Evolutionary conservation across 1,284 basidiomycete species (phyloP), one percentile per base, ranked within the genome.

Genomic region (Cryptococcus depauperatus): DNA sequence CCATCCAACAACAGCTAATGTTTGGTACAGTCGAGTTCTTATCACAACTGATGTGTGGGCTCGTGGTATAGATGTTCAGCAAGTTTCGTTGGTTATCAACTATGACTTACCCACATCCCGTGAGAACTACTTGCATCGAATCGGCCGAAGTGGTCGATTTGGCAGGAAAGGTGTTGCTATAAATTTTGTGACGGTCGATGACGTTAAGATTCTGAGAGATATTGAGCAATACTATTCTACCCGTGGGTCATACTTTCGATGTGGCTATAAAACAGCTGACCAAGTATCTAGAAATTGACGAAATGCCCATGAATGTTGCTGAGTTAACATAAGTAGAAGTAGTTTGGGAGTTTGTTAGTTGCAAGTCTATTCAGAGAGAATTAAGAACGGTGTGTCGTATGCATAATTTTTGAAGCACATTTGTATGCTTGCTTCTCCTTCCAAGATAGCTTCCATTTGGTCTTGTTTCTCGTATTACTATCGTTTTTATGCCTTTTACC

Each of bases 1-100:
- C n/a, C n/a, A 13, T 39, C 21, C 34, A 1, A 43, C 14, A 6
- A 13, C 16, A n/a, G 29, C 11, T 16, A 19, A 21, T 27, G 25
- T 18, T 14, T 11, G 27, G 25, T 13, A 13, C 38, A 90, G 85
- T 42, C 87, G 90, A 60, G 91, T 95, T 19, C 76, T 96, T 46
- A 96, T 97, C 61, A 95, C 91, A 9, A 95, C 90, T 27, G 95
- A 98, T 70, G 89, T 98, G 35, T 96, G 91, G 92, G 92, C 95
- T 23, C 84, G 95, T 64, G 95, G 95, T 59, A 93, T 98, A 64
- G 95, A 98, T 68, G 92, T 99, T 8, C 90, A 96, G 65, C 92
- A 97, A 73, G 95, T 99, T 37, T 95, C 91, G 32, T 76, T 97
- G 50, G 93, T 97, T 60, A 97, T 97, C 68, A 97, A 97, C 74